Percentiles rank a stretch among this genome's conserved stretches.
Conservation (phyloP, 2,329 filamentous ascomycete genomes). For the Fonsecaea multimorphosa region DNA sequence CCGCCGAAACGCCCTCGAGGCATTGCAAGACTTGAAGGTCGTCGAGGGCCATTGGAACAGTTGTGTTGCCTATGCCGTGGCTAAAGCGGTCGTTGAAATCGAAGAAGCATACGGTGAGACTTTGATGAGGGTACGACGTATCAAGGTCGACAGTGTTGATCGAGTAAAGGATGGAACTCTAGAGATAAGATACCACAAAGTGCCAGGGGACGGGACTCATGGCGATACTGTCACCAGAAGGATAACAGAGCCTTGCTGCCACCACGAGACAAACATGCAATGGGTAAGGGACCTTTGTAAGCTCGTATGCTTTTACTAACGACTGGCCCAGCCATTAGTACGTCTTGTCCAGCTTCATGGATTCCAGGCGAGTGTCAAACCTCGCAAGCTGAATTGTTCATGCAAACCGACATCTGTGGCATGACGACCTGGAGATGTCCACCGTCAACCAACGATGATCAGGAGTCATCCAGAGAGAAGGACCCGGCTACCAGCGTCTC, state of each 20-base stretch:
- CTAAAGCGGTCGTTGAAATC: slow-evolving; percentile 24
- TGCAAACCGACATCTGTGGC: slow-evolving; percentile 13
- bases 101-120: slow-evolving; percentile 19
- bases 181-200: slow-evolving; percentile 24
- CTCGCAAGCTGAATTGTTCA: slow-evolving; percentile 27
- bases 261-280: slow-evolving; percentile 27
- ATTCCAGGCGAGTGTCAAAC: slow-evolving; percentile 31
- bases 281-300: slow-evolving; percentile 24
- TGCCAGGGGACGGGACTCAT: slow-evolving; percentile 15
- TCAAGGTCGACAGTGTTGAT: slow-evolving; percentile 32
- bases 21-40: slow-evolving; percentile 25
- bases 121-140: slow-evolving; percentile 13
- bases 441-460: neutral
- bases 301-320: slow-evolving; percentile 7
- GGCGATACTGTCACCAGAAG: slow-evolving; percentile 14
- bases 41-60: slow-evolving; percentile 34
- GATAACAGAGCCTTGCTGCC: slow-evolving; percentile 26
- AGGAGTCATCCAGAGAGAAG: neutral
- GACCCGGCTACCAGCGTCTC: slow-evolving; percentile 5
- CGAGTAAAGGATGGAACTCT: slow-evolving; percentile 24
- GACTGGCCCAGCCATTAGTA: slow-evolving; percentile 21
- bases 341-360: slow-evolving; percentile 31
- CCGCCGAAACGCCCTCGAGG: slow-evolving; percentile 27
- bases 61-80: slow-evolving; percentile 32
- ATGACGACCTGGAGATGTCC: neutral